Percentiles rank a stretch among this genome's conserved stretches.
phyloP scores from a whole-genome alignment of 108 stramenopile species.

The Cylindrotheca closterium region DNA sequence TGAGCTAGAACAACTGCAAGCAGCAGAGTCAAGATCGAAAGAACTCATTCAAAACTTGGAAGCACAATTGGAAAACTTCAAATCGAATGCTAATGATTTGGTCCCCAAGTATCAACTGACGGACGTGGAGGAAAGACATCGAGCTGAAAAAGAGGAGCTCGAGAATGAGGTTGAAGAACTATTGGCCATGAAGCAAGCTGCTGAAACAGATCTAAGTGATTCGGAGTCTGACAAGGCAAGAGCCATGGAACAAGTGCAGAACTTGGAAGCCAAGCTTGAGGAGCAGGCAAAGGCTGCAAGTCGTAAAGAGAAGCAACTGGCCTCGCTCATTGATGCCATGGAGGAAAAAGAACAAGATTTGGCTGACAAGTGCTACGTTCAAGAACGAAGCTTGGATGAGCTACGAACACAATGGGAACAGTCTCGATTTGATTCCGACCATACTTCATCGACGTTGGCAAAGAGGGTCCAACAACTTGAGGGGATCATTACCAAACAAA shows the following conservation, averaged over 20 bases:
- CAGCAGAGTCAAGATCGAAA: no score
- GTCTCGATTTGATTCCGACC: neutral
- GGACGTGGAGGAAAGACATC: neutral
- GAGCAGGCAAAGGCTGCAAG: neutral
- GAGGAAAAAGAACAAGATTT: conserved; percentile 4
- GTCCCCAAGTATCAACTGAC: neutral
- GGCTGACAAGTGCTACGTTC: conserved; percentile 1
- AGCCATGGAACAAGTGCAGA: neutral
- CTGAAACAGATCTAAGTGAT: neutral
- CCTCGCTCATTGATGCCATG: conserved; percentile 9
- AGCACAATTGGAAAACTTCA: neutral
- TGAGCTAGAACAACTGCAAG: no score
- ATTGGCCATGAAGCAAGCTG: neutral
- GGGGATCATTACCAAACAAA: conserved; percentile 4
- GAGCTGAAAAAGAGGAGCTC: neutral
- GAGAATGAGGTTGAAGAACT: neutral
- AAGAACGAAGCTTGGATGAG: conserved; percentile 3
- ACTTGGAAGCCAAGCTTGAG: neutral
- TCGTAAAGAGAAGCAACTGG: conserved; percentile 6
- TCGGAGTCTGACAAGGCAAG: neutral
- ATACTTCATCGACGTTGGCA: conserved; percentile 1
- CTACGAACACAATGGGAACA: conserved; percentile 1
- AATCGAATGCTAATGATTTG: neutral
- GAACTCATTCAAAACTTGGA: no score
- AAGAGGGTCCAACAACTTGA: conserved; percentile 9